A percentile compares a stretch with the other conserved stretches of the same genome.
Evolutionary conservation across 2,329 filamentous ascomycete species (phyloP).

Genomic region (Apiospora phragmitis): DNA sequence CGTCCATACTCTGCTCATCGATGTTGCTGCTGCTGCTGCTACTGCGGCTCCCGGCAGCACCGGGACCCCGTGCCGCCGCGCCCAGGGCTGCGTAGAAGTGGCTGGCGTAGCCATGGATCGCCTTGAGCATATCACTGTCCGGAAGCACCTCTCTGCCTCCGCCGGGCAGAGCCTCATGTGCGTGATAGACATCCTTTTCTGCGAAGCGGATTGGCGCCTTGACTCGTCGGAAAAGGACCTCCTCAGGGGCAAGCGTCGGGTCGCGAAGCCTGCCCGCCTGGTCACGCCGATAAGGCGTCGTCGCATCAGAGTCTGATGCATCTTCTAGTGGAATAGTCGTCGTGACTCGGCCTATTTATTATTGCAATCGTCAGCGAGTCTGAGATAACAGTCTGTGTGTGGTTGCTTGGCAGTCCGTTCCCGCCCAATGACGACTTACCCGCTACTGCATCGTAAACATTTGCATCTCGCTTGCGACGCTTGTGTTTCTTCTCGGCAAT

Average conservation of each 20-base stretch:
- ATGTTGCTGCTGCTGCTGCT: slow-evolving; percentile 57
- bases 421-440: slow-evolving; percentile 44
- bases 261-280: slow-evolving; percentile 30
- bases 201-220: slow-evolving; percentile 67
- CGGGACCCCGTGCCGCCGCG: slow-evolving; percentile 14
- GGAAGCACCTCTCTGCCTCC: slow-evolving; percentile 56
- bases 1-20: slow-evolving; percentile 68
- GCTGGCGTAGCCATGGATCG: slow-evolving; percentile 67
- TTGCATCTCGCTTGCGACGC: slow-evolving; percentile 41
- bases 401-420: neutral
- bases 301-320: slow-evolving; percentile 20
- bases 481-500: slow-evolving; percentile 21
- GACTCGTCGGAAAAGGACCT: slow-evolving; percentile 67
- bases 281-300: slow-evolving; percentile 13
- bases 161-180: slow-evolving; percentile 55
- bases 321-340: slow-evolving; percentile 29
- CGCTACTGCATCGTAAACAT: slow-evolving; percentile 72
- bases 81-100: slow-evolving; percentile 59
- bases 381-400: neutral
- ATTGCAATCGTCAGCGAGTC: neutral
- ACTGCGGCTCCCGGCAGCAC: slow-evolving; percentile 13
- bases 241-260: slow-evolving; percentile 61
- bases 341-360: slow-evolving; percentile 35
- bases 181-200: slow-evolving; percentile 72
- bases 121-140: slow-evolving; percentile 68